Conservation (phyloP, 73 alveolate species). For the Halteria grandinella region DNA sequence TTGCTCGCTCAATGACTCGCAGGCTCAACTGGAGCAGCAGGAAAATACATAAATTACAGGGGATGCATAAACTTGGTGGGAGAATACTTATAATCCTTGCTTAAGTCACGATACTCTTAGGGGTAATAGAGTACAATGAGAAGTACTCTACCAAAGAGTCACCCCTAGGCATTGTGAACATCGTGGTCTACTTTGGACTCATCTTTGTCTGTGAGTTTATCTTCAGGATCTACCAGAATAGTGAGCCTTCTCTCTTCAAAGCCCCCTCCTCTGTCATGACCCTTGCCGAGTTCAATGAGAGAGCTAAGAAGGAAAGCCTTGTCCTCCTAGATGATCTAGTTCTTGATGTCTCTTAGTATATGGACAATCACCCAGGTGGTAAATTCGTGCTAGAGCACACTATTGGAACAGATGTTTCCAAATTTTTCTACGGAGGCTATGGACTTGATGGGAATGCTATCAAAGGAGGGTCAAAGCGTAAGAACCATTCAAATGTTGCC, state of each 20-base stretch:
- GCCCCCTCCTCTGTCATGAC: neutral
- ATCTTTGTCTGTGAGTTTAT: constrained; percentile 1
- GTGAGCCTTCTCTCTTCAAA: constrained; percentile 1
- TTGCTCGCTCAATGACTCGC: neutral
- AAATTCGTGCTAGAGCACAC: constrained; percentile 60
- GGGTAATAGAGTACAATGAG: no score
- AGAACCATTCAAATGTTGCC: constrained; percentile 25
- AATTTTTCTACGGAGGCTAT: constrained; percentile 76
- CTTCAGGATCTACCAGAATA: neutral
- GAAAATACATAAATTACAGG: no score
- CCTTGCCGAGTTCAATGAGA: constrained; percentile 16
- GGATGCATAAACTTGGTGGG: no score
- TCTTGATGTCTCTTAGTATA: constrained; percentile 29
- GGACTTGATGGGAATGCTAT: constrained; percentile 53
- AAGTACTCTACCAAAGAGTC: no score
- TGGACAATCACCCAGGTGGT: constrained; percentile 76
- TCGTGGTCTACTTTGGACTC: constrained; percentile 1
- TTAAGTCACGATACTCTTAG: no score
- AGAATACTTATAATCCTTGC: no score
- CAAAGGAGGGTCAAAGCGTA: neutral
- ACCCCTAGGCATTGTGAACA: constrained; percentile 5
- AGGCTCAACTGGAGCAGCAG: constrained; percentile 17
- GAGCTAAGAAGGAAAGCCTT: constrained; percentile 18
- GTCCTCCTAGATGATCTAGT: constrained; percentile 47
- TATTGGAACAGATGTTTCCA: constrained; percentile 75